phyloP scores from a whole-genome alignment of 176 grass and related monocot genomes.

The Canna indica region DNA sequence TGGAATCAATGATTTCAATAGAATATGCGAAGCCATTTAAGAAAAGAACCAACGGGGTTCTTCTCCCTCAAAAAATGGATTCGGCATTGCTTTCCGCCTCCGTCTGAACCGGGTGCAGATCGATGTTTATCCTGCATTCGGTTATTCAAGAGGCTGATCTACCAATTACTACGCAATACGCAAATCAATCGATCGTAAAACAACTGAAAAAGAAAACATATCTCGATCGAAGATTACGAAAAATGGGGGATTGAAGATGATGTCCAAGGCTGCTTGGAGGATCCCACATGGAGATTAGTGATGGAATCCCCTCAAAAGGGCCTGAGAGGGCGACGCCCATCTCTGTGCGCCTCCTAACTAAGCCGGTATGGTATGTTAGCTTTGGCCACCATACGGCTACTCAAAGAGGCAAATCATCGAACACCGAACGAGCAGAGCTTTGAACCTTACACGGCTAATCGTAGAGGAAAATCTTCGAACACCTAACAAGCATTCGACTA shows the following conservation, averaged over 20 bases:
- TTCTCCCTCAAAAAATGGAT: slow-evolving; percentile 7
- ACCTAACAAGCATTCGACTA: not conserved
- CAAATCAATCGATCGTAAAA: not conserved
- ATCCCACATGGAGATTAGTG: not conserved
- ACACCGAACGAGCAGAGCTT: not conserved
- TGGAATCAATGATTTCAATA: too few relatives aligned
- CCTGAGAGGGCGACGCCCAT: not conserved
- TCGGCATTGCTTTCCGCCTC: slow-evolving; percentile 5
- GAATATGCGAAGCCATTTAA: not conserved
- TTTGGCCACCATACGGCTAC: not conserved
- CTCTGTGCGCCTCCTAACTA: slow-evolving; percentile 1
- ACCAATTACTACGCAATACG: not conserved
- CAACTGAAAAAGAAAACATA: not conserved
- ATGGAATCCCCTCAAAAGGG: slow-evolving; percentile 1
- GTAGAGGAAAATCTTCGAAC: not conserved
- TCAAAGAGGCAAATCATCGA: slow-evolving; percentile 6
- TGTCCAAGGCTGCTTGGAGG: not conserved
- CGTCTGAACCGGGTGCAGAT: slow-evolving; percentile 10
- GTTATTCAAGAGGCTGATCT: slow-evolving; percentile 6
- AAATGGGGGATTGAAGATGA: not conserved
- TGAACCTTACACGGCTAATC: not conserved
- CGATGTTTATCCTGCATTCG: not conserved
- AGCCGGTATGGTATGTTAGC: not conserved
- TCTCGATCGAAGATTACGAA: not conserved
- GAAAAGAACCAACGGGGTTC: not conserved